phyloP scores from a whole-genome alignment of 2,329 filamentous ascomycete genomes.

The Colletotrichum sp. region DNA sequence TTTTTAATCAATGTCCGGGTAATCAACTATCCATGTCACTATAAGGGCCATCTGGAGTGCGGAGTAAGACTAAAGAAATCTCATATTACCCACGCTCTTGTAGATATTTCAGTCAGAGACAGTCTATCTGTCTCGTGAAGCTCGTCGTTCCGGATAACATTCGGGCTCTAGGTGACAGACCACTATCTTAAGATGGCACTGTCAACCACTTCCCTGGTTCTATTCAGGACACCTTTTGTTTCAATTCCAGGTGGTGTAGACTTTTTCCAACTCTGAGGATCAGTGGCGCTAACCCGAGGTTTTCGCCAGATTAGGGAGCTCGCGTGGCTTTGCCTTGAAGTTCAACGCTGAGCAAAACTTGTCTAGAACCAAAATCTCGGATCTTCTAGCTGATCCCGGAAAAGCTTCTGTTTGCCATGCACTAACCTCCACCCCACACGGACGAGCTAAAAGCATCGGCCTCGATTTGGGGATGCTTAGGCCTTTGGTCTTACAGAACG shows the following conservation, averaged over 20 bases:
- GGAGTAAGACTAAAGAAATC: not conserved
- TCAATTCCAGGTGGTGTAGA: not conserved
- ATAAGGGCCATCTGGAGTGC: not conserved
- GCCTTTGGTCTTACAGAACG: not conserved
- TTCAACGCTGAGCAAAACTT: not conserved
- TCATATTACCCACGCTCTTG: not conserved
- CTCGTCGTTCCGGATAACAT: not conserved
- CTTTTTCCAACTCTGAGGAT: not conserved
- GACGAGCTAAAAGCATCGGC: not conserved
- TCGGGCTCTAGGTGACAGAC: not conserved
- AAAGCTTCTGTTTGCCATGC: not conserved
- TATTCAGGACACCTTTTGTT: not conserved
- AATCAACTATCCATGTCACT: not conserved
- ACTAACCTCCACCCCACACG: not conserved
- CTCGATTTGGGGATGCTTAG: not conserved
- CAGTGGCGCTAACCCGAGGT: not conserved
- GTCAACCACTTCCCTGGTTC: not conserved
- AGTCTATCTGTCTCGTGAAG: not conserved
- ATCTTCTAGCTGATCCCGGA: not conserved
- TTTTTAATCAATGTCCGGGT: not conserved
- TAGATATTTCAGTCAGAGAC: not conserved
- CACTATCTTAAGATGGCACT: not conserved
- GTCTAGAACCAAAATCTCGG: not conserved
- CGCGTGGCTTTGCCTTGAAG: not conserved
- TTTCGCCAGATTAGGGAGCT: not conserved